phyloP scores from a whole-genome alignment of 805 yeast species.

The Cyberlindnera euphorbiiphila region DNA sequence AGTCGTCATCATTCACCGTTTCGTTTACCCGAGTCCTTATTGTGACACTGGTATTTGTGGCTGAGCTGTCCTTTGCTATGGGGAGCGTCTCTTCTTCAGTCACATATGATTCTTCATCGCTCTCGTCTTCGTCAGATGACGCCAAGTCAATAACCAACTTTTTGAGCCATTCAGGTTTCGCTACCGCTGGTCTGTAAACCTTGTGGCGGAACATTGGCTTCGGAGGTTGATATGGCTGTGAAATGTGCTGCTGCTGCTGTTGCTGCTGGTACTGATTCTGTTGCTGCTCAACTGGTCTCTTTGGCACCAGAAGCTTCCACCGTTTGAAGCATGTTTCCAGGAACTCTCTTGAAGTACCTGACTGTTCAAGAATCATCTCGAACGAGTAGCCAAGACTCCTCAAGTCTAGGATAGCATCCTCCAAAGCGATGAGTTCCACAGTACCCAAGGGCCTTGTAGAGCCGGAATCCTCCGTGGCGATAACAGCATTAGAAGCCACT shows the following conservation, averaged over 20 bases:
- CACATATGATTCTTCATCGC: neutral
- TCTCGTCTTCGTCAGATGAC: slow-evolving; percentile 13
- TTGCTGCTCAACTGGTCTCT: slow-evolving; percentile 1
- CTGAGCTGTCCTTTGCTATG: no score
- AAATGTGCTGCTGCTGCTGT: neutral
- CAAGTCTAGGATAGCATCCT: slow-evolving; percentile 24
- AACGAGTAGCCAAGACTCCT: slow-evolving; percentile 25
- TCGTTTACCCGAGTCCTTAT: neutral
- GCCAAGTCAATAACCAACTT: slow-evolving; percentile 25
- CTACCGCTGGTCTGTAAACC: slow-evolving; percentile 14
- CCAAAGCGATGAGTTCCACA: slow-evolving; percentile 4
- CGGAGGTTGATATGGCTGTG: neutral
- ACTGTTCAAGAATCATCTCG: slow-evolving; percentile 16
- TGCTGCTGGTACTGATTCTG: neutral
- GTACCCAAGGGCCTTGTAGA: no score
- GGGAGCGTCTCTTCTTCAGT: neutral
- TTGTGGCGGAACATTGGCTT: slow-evolving; percentile 11
- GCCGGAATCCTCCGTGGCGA: no score
- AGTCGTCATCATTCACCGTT: slow-evolving; percentile 1
- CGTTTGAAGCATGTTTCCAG: slow-evolving; percentile 16
- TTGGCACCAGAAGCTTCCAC: slow-evolving; percentile 22
- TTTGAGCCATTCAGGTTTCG: slow-evolving; percentile 26
- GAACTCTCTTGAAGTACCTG: slow-evolving; percentile 20
- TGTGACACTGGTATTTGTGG: neutral
- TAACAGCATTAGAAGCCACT: neutral